A percentile compares a stretch with the other conserved stretches of the same genome.
phyloP scores from a whole-genome alignment of 306 rosid species.

The Malus asiatica region DNA sequence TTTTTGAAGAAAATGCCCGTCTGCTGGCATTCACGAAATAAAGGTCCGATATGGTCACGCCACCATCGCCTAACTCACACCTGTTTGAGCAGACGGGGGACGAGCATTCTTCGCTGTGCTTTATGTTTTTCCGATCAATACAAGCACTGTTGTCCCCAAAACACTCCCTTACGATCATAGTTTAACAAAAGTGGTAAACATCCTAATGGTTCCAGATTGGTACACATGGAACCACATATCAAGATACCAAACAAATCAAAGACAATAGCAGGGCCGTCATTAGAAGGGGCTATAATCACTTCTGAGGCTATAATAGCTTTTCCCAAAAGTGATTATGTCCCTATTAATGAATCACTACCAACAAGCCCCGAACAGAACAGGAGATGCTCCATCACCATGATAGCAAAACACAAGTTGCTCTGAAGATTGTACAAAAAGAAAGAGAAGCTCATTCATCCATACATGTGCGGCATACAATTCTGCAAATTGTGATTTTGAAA shows the following conservation, averaged over 20 bases:
- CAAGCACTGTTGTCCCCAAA: not conserved
- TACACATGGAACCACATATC: not conserved
- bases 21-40: not conserved
- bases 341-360: not conserved
- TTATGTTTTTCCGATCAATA: not conserved
- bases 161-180: not conserved
- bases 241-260: no score
- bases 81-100: not conserved
- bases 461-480: not conserved
- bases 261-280: not conserved
- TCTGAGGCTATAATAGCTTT: not conserved
- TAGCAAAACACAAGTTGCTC: not conserved
- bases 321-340: not conserved
- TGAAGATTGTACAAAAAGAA: not conserved
- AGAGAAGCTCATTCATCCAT: not conserved
- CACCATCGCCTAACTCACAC: not conserved
- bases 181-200: not conserved
- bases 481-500: slow-evolving; percentile 1
- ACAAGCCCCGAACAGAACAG: not conserved
- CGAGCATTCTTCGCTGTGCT: not conserved
- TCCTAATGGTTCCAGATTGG: not conserved
- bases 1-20: no score
- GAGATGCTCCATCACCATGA: not conserved
- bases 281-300: not conserved
- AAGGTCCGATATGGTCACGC: not conserved